These are phyloP conservation scores for Iris macrosiphon DNA, from an alignment of 106 monocot species.

Conservation along the genomic window DNA sequence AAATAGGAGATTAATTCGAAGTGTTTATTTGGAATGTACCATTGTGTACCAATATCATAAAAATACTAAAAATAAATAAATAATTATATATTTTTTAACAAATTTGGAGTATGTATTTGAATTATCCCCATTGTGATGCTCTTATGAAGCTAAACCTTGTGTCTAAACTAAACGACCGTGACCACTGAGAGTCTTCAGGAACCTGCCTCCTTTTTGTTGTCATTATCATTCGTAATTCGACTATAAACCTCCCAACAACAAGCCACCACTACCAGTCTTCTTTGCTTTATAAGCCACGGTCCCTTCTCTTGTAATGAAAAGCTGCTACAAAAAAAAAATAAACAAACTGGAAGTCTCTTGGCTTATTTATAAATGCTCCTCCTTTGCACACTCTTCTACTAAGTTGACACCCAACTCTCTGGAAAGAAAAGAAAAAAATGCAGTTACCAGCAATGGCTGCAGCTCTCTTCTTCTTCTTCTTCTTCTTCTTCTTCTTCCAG, in stretches of 20 bases:
- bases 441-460: constrained; percentile 15
- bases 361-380: constrained; percentile 19
- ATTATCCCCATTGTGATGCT: no score
- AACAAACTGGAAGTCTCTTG: neutral
- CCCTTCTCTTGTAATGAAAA: constrained; percentile 3
- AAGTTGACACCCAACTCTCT: neutral
- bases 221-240: neutral
- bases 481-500: constrained; percentile 3
- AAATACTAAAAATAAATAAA: no score
- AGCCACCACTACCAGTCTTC: neutral
- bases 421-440: constrained; percentile 5
- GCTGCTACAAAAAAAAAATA: neutral
- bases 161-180: no score
- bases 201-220: neutral
- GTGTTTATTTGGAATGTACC: no score
- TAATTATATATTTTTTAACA: no score
- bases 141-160: no score
- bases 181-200: neutral
- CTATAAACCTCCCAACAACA: neutral
- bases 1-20: no score
- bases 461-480: constrained; percentile 9
- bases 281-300: no score
- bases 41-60: no score
- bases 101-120: no score
- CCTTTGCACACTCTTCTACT: neutral